Conservation (phyloP, 1,284 basidiomycete species). For the Crucibulum parvulum region DNA sequence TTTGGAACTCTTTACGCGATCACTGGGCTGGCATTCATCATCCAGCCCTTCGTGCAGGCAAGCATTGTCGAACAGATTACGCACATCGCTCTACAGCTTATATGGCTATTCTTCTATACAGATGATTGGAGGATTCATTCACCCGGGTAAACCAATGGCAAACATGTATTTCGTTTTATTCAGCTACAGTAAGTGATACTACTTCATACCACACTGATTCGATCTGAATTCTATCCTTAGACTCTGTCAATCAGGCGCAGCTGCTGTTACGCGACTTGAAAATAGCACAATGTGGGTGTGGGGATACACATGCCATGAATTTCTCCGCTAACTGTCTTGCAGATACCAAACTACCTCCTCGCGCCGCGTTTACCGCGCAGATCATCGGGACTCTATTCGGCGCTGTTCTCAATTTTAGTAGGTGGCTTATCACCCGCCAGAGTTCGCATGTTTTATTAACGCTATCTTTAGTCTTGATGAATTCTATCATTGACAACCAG, state of each 20-base stretch:
- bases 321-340: conserved; percentile 32
- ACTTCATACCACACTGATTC: neutral
- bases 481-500: conserved; percentile 61
- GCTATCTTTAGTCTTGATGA: conserved; percentile 52
- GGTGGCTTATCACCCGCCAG: conserved; percentile 2
- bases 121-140: conserved; percentile 67
- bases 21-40: conserved; percentile 55
- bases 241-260: conserved; percentile 49
- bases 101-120: conserved; percentile 9
- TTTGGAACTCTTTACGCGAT: conserved; percentile 57
- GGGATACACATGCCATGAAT: neutral
- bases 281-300: conserved; percentile 59
- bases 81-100: neutral
- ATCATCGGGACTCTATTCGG: conserved; percentile 55
- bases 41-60: conserved; percentile 58
- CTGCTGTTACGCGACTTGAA: conserved; percentile 62
- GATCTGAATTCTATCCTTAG: conserved; percentile 21
- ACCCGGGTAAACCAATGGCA: conserved; percentile 63
- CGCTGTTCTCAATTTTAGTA: conserved; percentile 57
- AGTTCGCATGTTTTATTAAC: neutral
- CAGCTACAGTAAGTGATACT: conserved; percentile 46
- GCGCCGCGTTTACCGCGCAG: conserved; percentile 70
- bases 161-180: conserved; percentile 68
- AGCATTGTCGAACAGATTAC: neutral
- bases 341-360: conserved; percentile 70